A percentile compares a stretch with the other conserved stretches of the same genome.
Evolutionary conservation across 148 eudicot species (phyloP).

Genomic region (Heliosperma pusillum): DNA sequence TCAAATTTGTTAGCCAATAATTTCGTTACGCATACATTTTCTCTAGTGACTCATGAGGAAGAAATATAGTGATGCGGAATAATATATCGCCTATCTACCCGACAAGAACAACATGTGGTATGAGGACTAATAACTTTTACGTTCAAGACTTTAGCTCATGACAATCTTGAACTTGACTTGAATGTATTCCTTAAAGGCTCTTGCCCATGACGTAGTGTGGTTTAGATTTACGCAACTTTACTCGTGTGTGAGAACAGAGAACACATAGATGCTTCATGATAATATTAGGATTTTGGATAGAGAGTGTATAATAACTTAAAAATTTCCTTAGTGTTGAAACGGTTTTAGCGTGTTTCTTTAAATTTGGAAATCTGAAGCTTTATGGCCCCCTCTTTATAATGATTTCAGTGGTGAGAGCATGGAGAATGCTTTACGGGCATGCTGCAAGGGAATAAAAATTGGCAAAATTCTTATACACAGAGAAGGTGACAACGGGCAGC

Average conservation of each 20-base stretch:
- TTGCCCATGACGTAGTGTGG: not conserved
- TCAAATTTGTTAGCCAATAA: not conserved
- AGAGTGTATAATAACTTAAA: not conserved
- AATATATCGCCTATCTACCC: not conserved
- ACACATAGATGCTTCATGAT: not conserved
- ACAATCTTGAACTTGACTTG: not conserved
- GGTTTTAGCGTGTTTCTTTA: not conserved
- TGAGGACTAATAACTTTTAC: not conserved
- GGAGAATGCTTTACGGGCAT: conserved; percentile 97
- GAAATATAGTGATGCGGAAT: not conserved
- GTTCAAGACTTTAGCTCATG: not conserved
- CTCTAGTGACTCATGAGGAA: conserved; percentile 1
- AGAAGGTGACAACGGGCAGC: conserved; percentile 92
- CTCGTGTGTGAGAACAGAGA: not conserved
- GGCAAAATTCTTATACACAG: conserved; percentile 96
- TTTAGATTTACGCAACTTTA: not conserved
- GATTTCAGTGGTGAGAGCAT: conserved; percentile 85
- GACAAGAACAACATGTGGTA: not conserved
- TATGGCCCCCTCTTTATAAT: not conserved
- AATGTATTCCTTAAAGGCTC: not conserved
- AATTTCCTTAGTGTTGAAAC: not conserved
- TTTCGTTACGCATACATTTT: not conserved
- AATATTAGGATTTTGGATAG: not conserved
- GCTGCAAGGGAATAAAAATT: conserved; percentile 94
- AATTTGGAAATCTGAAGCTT: conserved; percentile 3